Conservation (phyloP, 2,329 filamentous ascomycete species). For the Fusarium coicis region DNA sequence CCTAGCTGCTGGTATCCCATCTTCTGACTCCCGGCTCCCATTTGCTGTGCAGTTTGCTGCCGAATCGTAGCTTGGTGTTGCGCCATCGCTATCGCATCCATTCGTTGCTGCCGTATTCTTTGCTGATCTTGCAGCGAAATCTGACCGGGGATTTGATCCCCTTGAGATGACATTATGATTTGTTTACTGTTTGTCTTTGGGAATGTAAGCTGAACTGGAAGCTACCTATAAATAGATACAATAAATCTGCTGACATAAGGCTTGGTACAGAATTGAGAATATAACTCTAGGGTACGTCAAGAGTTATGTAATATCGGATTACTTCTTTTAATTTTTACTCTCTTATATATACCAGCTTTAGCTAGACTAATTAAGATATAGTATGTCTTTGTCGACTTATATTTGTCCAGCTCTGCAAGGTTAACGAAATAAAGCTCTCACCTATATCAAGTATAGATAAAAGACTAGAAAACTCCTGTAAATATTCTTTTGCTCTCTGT, state of each 20-base stretch:
- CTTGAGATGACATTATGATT: neutral
- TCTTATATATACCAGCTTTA: neutral
- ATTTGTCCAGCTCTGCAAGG: neutral
- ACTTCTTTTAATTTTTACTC: too few relatives aligned
- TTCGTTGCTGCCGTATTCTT: neutral
- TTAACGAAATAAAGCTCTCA: neutral
- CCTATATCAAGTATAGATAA: neutral
- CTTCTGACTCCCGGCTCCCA: neutral
- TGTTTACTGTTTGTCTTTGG: neutral
- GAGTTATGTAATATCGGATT: too few relatives aligned
- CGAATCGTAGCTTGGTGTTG: neutral
- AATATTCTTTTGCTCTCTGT: neutral
- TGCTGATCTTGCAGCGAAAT: neutral
- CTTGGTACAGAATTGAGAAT: too few relatives aligned
- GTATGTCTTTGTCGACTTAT: neutral
- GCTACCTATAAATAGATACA: too few relatives aligned
- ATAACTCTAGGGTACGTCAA: too few relatives aligned
- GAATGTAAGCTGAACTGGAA: too few relatives aligned
- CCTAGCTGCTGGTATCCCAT: neutral
- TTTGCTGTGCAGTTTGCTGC: neutral
- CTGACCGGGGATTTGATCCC: too few relatives aligned
- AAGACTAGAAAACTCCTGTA: fast-evolving
- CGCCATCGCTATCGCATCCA: neutral
- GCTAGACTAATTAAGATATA: neutral
- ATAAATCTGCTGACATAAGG: too few relatives aligned